phyloP scores from a whole-genome alignment of 352 stramenopile species.

The Pythium phragmiticola region DNA sequence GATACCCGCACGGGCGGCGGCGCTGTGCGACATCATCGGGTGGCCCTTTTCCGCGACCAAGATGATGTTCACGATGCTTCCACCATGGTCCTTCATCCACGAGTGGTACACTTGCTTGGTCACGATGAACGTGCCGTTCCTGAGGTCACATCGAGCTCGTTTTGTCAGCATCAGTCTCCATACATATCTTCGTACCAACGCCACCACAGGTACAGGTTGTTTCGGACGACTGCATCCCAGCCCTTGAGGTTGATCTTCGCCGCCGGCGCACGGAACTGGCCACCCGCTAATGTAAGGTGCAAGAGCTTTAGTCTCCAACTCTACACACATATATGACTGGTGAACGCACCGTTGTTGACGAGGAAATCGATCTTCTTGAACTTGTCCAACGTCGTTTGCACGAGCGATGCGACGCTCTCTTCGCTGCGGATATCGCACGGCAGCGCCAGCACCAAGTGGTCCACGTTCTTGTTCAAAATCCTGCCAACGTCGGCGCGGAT shows the following conservation, averaged over 20 bases:
- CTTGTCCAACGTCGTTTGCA: constrained; percentile 56
- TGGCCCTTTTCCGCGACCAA: constrained; percentile 89
- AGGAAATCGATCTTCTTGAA: constrained; percentile 87
- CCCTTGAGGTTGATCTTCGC: constrained; percentile 88
- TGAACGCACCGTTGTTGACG: constrained; percentile 87
- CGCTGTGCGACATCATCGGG: constrained; percentile 83
- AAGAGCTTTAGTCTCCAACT: background rate
- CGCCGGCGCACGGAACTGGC: constrained; percentile 88
- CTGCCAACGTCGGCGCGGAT: constrained; percentile 42
- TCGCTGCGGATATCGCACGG: constrained; percentile 64
- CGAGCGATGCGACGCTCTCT: constrained; percentile 59
- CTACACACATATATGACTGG: background rate
- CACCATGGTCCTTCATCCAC: constrained; percentile 82
- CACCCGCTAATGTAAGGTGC: constrained; percentile 46
- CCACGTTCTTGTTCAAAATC: constrained; percentile 21
- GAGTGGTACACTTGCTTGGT: constrained; percentile 78
- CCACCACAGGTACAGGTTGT: constrained; percentile 66
- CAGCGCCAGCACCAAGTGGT: constrained; percentile 39
- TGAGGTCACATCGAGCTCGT: constrained; percentile 11
- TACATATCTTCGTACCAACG: background rate
- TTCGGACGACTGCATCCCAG: constrained; percentile 89
- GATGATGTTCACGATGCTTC: constrained; percentile 89
- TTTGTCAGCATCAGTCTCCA: background rate
- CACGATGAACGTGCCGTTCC: constrained; percentile 83
- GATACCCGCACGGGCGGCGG: constrained; percentile 84